Conservation (phyloP, 108 stramenopile genomes). For the Heterococcus sp. region DNA sequence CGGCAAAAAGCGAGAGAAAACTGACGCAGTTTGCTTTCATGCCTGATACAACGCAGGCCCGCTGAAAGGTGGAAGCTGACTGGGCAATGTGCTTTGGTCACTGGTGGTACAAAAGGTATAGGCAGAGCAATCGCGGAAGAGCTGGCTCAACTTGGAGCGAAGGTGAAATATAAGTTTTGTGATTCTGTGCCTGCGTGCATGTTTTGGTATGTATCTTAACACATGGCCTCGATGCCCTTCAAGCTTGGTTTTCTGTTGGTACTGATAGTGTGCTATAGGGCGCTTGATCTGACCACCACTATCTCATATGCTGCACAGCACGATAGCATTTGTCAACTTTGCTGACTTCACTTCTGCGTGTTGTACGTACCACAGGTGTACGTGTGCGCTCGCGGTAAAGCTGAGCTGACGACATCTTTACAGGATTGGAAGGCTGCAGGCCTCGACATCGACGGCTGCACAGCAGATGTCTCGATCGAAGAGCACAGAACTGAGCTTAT, state of each 20-base stretch:
- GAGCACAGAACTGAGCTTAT: constrained; percentile 59
- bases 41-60: too few relatives aligned
- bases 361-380: neutral
- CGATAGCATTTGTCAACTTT: neutral
- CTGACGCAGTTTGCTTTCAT: too few relatives aligned
- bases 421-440: constrained; percentile 43
- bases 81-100: constrained; percentile 44
- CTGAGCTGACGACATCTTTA: neutral
- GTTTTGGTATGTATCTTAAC: neutral
- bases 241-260: neutral
- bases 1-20: too few relatives aligned
- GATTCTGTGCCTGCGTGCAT: constrained; percentile 18
- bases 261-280: neutral
- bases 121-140: constrained; percentile 56
- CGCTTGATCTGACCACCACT: neutral
- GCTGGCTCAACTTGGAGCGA: constrained; percentile 44
- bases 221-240: neutral
- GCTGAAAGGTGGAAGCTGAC: constrained; percentile 54
- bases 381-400: neutral
- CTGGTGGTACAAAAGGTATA: constrained; percentile 56
- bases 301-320: neutral
- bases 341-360: neutral
- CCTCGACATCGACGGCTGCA: constrained; percentile 22
- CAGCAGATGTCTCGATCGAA: constrained; percentile 64
- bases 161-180: constrained; percentile 7